A percentile compares a stretch with the other conserved stretches of the same genome.
Evolutionary conservation across 352 stramenopile species (phyloP).

Genomic region (Pseudoperonospora humuli): DNA sequence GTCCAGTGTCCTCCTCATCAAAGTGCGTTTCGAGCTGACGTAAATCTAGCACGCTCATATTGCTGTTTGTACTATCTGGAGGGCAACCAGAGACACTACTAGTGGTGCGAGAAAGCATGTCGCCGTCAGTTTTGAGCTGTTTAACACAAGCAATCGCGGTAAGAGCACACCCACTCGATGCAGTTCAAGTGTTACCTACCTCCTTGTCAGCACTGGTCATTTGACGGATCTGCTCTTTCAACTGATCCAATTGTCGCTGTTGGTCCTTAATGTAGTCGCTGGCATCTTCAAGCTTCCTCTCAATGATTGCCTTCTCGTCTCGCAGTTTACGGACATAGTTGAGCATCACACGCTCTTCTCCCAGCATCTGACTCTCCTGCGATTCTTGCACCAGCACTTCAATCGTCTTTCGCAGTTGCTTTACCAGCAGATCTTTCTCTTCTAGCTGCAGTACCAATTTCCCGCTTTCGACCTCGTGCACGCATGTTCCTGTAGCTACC

Average conservation of each 20-base stretch:
- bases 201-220: slow-evolving; percentile 23
- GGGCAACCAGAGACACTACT: slow-evolving; percentile 8
- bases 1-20: slow-evolving; percentile 11
- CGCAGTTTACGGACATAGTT: slow-evolving; percentile 81
- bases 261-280: slow-evolving; percentile 74
- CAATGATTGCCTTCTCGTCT: slow-evolving; percentile 60
- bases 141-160: slow-evolving; percentile 18
- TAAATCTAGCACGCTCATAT: slow-evolving; percentile 11
- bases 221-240: slow-evolving; percentile 64
- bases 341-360: slow-evolving; percentile 70
- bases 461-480: slow-evolving; percentile 22
- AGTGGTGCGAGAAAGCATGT: slow-evolving; percentile 21
- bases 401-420: slow-evolving; percentile 74
- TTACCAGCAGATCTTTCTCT: slow-evolving; percentile 77
- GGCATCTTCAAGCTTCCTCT: slow-evolving; percentile 63
- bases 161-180: slow-evolving; percentile 13
- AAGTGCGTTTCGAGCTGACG: slow-evolving; percentile 12
- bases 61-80: slow-evolving; percentile 20
- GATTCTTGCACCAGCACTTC: slow-evolving; percentile 64
- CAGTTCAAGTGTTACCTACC: slow-evolving; percentile 16
- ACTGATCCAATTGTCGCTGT: slow-evolving; percentile 60
- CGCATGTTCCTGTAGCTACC: slow-evolving; percentile 3
- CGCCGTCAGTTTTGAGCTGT: slow-evolving; percentile 29
- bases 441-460: slow-evolving; percentile 59
- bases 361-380: slow-evolving; percentile 71